These are phyloP conservation scores for Rhinocladiella similis DNA, from an alignment of 2,329 filamentous ascomycete species.

Conservation along the genomic window DNA sequence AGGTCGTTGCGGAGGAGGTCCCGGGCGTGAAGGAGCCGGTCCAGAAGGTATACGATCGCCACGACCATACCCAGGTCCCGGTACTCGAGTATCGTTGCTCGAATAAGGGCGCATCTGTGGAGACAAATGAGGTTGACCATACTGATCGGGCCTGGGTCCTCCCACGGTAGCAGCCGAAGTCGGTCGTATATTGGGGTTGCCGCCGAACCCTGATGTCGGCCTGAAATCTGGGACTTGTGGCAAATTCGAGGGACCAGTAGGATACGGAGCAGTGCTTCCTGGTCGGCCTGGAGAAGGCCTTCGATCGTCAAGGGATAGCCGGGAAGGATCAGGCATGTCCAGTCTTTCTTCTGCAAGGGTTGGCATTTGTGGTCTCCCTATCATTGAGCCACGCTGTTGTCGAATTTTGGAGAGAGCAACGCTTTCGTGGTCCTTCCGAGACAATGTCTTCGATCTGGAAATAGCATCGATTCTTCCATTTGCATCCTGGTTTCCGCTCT, in stretches of 20 bases:
- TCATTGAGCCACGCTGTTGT: slow-evolving; percentile 68
- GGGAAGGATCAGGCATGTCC: slow-evolving; percentile 51
- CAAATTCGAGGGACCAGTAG: slow-evolving; percentile 38
- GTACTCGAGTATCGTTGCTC: slow-evolving; percentile 24
- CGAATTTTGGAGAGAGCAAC: slow-evolving; percentile 87
- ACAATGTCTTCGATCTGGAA: slow-evolving; percentile 77
- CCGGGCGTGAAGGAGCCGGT: slow-evolving; percentile 5
- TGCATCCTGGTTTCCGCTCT: slow-evolving; percentile 90
- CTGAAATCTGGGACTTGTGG: slow-evolving; percentile 39
- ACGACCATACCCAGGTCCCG: slow-evolving; percentile 32
- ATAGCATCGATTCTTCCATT: slow-evolving; percentile 79
- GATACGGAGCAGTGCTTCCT: slow-evolving; percentile 41
- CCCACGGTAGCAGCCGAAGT: slow-evolving; percentile 33
- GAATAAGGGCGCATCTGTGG: slow-evolving; percentile 26
- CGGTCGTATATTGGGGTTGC: slow-evolving; percentile 49
- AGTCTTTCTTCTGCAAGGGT: slow-evolving; percentile 38
- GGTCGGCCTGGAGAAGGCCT: slow-evolving; percentile 30
- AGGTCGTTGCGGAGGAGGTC: slow-evolving; percentile 10
- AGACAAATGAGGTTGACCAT: slow-evolving; percentile 13
- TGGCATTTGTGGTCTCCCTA: slow-evolving; percentile 36
- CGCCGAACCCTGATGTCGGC: slow-evolving; percentile 48
- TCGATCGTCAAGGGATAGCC: slow-evolving; percentile 37
- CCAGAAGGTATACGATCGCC: slow-evolving; percentile 20
- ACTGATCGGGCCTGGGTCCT: slow-evolving; percentile 25
- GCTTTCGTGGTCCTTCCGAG: slow-evolving; percentile 88